Conservation (phyloP, 1,139 yeast species). For the Blastobotrys capitulatus region DNA sequence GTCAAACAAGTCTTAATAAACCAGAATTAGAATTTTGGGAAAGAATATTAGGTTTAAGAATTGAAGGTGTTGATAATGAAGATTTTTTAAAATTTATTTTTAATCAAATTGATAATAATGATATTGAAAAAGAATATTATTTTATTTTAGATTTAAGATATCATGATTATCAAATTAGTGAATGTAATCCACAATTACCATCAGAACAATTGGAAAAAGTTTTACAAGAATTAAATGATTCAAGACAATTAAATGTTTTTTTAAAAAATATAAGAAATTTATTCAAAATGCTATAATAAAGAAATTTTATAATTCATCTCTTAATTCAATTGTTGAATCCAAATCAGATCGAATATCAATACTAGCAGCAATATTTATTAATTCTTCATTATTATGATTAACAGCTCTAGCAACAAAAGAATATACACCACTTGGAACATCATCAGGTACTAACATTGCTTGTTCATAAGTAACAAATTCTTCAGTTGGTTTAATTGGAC, state of each 20-base stretch:
- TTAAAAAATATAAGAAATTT: constrained; percentile 22
- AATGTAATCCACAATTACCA: constrained; percentile 17
- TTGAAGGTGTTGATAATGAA: constrained; percentile 26
- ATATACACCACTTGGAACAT: constrained; percentile 25
- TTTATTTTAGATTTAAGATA: constrained; percentile 26
- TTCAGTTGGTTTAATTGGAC: constrained; percentile 23
- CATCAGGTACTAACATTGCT: constrained; percentile 26
- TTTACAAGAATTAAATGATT: constrained; percentile 18
- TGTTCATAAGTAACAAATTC: constrained; percentile 17
- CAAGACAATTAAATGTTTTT: constrained; percentile 21
- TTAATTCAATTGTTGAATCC: constrained; percentile 9
- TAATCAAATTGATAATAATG: constrained; percentile 25
- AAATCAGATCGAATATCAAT: constrained; percentile 20
- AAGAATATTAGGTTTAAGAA: constrained; percentile 26
- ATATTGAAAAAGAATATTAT: constrained; percentile 24
- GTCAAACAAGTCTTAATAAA: constrained; percentile 25
- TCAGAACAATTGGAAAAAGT: constrained; percentile 14
- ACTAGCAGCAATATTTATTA: constrained; percentile 25
- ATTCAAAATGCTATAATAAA: constrained; percentile 13
- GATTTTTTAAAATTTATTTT: constrained; percentile 29
- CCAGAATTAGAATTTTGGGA: constrained; percentile 32
- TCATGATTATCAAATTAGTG: constrained; percentile 23
- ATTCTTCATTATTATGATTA: constrained; percentile 18
- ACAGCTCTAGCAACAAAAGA: constrained; percentile 26
- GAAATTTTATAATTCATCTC: not conserved